Evolutionary conservation across 192 early-diverging fungal species (phyloP).

Genomic region (Dissophora ornata): DNA sequence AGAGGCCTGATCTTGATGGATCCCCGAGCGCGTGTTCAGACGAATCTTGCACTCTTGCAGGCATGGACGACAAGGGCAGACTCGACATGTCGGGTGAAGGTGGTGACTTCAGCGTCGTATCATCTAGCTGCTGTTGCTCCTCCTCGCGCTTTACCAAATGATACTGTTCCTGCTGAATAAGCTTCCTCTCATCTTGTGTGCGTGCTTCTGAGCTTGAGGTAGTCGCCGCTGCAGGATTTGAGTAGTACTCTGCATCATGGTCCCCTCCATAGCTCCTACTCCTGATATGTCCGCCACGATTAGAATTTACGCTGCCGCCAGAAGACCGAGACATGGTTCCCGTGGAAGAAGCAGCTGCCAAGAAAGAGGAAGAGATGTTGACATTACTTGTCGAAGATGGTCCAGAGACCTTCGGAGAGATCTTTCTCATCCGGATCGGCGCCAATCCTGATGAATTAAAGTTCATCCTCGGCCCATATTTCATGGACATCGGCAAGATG

Average conservation of each 20-base stretch:
- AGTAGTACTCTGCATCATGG: no score
- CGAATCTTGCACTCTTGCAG: background rate
- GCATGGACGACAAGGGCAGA: background rate
- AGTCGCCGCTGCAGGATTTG: no score
- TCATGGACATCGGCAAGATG: conserved; percentile 48
- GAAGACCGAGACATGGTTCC: background rate
- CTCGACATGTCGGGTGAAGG: conserved; percentile 26
- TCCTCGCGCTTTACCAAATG: background rate
- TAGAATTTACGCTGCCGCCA: background rate
- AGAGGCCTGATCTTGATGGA: background rate
- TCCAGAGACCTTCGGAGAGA: conserved; percentile 28
- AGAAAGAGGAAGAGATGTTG: no score
- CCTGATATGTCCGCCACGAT: background rate
- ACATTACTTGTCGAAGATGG: background rate
- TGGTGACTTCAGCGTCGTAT: conserved; percentile 18
- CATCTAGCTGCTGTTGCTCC: conserved; percentile 8
- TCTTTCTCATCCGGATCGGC: conserved; percentile 34
- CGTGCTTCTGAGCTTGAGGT: no score
- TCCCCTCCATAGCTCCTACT: background rate
- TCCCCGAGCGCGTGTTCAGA: background rate
- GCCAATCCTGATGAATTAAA: conserved; percentile 17
- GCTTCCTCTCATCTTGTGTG: background rate
- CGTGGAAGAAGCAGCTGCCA: background rate
- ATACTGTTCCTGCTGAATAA: background rate
- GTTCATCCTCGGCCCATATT: conserved; percentile 26